Conservation (phyloP, 140 eudicot species). For the Senecio squalidus region DNA sequence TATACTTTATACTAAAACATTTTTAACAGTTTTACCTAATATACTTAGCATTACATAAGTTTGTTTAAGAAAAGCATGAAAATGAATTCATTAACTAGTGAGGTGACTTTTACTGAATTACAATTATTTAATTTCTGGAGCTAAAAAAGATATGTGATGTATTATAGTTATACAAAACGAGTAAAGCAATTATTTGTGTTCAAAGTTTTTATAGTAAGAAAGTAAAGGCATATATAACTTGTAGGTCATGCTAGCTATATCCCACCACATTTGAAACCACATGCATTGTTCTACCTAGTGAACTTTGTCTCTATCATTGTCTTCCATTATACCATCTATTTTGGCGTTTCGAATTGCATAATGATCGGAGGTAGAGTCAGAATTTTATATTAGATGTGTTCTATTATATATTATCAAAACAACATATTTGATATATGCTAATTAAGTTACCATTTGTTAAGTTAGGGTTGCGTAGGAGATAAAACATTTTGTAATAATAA, state of each 20-base stretch:
- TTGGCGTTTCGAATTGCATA: not conserved
- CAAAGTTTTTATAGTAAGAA: constrained; percentile 5
- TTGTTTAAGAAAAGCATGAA: too few species aligned
- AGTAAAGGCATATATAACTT: constrained; percentile 12
- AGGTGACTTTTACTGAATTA: not conserved
- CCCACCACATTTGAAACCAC: constrained; percentile 31
- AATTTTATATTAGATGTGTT: too few species aligned
- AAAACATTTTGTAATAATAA: too few species aligned
- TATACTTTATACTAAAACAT: too few species aligned
- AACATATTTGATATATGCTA: not conserved
- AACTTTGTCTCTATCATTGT: constrained; percentile 17
- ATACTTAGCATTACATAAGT: too few species aligned
- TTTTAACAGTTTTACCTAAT: too few species aligned
- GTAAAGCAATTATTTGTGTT: constrained; percentile 3
- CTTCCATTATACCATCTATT: constrained; percentile 1
- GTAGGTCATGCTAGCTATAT: constrained; percentile 19
- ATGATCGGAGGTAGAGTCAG: too few species aligned
- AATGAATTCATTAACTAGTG: not conserved
- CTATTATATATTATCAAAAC: constrained; percentile 5
- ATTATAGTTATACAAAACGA: not conserved
- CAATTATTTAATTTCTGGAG: too few species aligned
- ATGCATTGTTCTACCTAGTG: constrained; percentile 28
- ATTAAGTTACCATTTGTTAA: too few species aligned
- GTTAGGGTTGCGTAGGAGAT: too few species aligned
- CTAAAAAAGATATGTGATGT: too few species aligned